Evolutionary conservation across 1,284 basidiomycete species (phyloP).

Genomic region (Pseudozyma tsukubaensis): DNA sequence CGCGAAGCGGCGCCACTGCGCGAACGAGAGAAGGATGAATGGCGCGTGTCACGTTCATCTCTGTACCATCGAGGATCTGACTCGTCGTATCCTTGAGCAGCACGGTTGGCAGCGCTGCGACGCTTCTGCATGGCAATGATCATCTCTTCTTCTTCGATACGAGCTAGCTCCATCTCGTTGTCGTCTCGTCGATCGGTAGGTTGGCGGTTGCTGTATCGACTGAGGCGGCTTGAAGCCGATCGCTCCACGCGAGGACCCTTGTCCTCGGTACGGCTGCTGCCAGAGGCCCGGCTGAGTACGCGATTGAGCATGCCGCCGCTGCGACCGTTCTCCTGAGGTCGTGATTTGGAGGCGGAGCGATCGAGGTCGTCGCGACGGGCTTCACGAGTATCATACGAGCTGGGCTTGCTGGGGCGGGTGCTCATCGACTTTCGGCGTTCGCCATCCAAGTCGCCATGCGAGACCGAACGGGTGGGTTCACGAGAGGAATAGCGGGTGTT

Average conservation of each 20-base stretch:
- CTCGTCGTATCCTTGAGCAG: conserved; percentile 28
- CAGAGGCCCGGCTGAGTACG: conserved; percentile 30
- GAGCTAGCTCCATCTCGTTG: conserved; percentile 32
- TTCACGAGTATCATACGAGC: conserved; percentile 31
- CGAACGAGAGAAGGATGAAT: conserved; percentile 2
- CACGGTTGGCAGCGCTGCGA: conserved; percentile 35
- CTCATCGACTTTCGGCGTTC: conserved; percentile 15
- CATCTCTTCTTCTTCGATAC: conserved; percentile 51
- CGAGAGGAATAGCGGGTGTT: conserved; percentile 22
- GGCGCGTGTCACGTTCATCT: conserved; percentile 26
- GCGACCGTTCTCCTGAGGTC: conserved; percentile 3
- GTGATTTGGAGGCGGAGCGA: conserved; percentile 13
- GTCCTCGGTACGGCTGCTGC: conserved; percentile 23
- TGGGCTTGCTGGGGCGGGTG: conserved; percentile 12
- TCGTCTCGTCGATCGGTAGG: conserved; percentile 31
- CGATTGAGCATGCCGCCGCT: conserved; percentile 33
- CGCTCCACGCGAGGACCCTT: conserved; percentile 18
- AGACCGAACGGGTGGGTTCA: conserved; percentile 10
- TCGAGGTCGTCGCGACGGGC: conserved; percentile 25
- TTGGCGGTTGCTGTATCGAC: conserved; percentile 31
- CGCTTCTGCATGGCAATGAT: conserved; percentile 41
- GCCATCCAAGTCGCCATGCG: conserved; percentile 17
- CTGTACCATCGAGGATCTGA: conserved; percentile 45
- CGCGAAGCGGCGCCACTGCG: neutral
- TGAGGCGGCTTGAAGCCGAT: conserved; percentile 27